Base-by-base conservation (phyloP, 805 yeast species). In the Lipomyces mesembrius region DNA sequence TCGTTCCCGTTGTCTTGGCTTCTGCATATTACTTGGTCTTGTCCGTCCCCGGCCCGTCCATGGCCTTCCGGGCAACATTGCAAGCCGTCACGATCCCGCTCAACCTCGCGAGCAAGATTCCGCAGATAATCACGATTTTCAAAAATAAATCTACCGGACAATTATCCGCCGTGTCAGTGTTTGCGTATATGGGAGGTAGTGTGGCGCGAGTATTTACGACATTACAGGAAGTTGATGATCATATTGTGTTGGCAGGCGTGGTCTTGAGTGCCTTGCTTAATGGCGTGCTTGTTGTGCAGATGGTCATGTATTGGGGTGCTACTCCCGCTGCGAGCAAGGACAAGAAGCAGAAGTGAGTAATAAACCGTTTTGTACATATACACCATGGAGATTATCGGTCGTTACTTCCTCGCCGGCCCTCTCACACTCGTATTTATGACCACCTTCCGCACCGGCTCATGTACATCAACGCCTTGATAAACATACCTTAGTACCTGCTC, bases 121-220 rank as follows among this genome's bases (percentile, higher is more conserved):
- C 85, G 0, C 85, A 83, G 71, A 81, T 81, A 22, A 22, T 72
- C 46, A 73, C 74, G 54, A 82, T 80, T 71, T 77, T 75, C 71
- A 68, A 70, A 55, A 73, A 74, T 49, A 79, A 77, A 61, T 80
- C 83, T 51, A 82, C 85, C 4, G 85, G 84, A 25, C 79, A 79
- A 63, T 71, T 81, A 64, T 75, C 82, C 12, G 74, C 78, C 7
- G 73, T 79, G 27, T 74, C 82, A 8, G 81, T 81, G 25, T 75
- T 77, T 62, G 80, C 77, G 39, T 78, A 79, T 54, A 69, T 80
- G 20, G 61, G 78, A 2, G 83, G 83, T 2, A 72, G 80, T 2
- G 62, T 79, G 7, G 82, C 81, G 1, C 74, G 83, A 57, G 76
- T 80, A 4, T 81, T 79, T 66, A 79, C 83, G 14, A 77, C 81